phyloP scores from a whole-genome alignment of 495 filamentous ascomycete genomes.

The Aspergillus avenaceus region DNA sequence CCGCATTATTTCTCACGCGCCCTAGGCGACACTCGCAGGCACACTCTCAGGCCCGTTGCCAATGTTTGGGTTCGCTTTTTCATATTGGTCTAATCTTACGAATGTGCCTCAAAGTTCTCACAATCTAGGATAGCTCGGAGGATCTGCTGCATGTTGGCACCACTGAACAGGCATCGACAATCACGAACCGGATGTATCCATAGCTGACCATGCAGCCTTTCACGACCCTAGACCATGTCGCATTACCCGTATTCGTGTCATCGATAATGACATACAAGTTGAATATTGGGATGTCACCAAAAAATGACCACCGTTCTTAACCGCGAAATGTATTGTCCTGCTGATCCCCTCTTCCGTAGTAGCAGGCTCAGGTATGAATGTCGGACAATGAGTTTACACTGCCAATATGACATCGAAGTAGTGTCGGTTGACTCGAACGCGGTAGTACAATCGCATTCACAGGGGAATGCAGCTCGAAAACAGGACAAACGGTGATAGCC shows the following conservation, averaged over 20 bases:
- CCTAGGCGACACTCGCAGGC: conserved; percentile 11
- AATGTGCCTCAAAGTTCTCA: conserved; percentile 3
- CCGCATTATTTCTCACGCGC: neutral
- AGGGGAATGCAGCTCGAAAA: conserved; percentile 9
- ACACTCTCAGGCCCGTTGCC: conserved; percentile 13
- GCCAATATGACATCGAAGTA: conserved; percentile 9
- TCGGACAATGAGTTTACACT: conserved; percentile 15
- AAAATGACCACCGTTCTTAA: neutral
- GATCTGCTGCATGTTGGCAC: conserved; percentile 3
- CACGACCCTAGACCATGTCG: conserved; percentile 9
- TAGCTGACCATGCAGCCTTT: conserved; percentile 14
- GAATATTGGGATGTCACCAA: neutral
- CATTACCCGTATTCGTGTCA: conserved; percentile 10
- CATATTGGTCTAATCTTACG: conserved; percentile 8
- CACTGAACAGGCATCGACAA: conserved; percentile 6
- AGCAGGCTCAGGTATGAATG: conserved; percentile 9
- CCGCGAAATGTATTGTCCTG: neutral
- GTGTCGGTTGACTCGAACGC: conserved; percentile 14
- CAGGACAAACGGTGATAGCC: conserved; percentile 7
- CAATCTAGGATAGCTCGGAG: neutral
- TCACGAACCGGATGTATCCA: conserved; percentile 1
- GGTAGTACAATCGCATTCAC: conserved; percentile 13
- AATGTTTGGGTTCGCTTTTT: conserved; percentile 10
- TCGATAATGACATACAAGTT: conserved; percentile 7
- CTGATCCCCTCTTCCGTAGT: neutral